Evolutionary conservation across 129 eudicot genomes (phyloP).

Genomic region (Artemisia argyi): DNA sequence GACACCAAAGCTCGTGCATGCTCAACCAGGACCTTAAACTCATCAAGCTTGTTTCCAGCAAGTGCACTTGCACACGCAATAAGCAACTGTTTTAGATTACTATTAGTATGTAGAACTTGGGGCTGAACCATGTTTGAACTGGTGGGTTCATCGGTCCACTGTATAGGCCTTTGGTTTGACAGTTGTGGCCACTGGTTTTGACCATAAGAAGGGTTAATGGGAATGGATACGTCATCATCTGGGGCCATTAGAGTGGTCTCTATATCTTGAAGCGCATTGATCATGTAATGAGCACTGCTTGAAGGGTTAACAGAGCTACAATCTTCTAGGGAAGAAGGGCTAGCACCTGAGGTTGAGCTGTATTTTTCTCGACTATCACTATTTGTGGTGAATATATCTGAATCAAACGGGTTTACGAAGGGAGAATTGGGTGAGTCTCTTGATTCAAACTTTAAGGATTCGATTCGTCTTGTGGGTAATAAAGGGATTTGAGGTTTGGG

Average conservation of each 20-base stretch:
- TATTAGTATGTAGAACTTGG: constrained; percentile 23
- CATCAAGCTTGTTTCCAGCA: constrained; percentile 47
- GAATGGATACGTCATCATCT: constrained; percentile 50
- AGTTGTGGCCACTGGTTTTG: constrained; percentile 43
- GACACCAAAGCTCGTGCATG: constrained; percentile 56
- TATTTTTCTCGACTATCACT: too few relatives aligned
- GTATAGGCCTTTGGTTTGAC: too few relatives aligned
- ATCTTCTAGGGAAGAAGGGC: constrained; percentile 64
- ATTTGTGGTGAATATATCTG: constrained; percentile 38
- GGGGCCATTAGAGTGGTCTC: constrained; percentile 77
- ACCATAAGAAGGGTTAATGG: constrained; percentile 32
- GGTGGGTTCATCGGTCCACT: constrained; percentile 41
- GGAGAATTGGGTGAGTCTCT: constrained; percentile 83
- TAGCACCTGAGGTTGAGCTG: constrained; percentile 51
- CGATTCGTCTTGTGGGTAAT: constrained; percentile 38
- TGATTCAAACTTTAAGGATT: constrained; percentile 53
- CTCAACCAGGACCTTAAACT: constrained; percentile 57
- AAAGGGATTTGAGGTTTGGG: constrained; percentile 39
- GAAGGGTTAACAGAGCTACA: constrained; percentile 42
- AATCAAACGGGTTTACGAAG: constrained; percentile 55
- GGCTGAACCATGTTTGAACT: constrained; percentile 25
- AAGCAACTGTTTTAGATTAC: constrained; percentile 60
- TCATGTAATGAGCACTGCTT: constrained; percentile 37
- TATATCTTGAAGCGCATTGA: constrained; percentile 57
- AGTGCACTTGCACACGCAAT: constrained; percentile 83